A percentile compares a stretch with the other conserved stretches of the same genome.
These are phyloP conservation scores for Apiospora koreana DNA, from an alignment of 2,329 filamentous ascomycete species.

Conservation along the genomic window DNA sequence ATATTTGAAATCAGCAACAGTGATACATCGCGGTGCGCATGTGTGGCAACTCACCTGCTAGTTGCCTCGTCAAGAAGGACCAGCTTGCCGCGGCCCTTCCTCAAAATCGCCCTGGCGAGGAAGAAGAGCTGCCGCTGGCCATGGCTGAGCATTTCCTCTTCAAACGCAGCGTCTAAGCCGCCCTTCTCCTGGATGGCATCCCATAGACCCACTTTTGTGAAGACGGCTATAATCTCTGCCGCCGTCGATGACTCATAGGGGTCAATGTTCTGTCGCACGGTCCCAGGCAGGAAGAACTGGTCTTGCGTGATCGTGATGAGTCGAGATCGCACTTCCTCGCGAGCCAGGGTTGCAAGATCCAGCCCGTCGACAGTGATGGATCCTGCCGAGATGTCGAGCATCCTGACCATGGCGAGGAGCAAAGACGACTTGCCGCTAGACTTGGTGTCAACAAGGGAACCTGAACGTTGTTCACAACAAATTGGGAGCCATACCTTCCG, in stretches of 20 bases:
- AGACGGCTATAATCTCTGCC: conserved; percentile 22
- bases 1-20: background rate
- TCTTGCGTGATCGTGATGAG: conserved; percentile 46
- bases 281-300: conserved; percentile 41
- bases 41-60: conserved; percentile 28
- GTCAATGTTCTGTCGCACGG: conserved; percentile 37
- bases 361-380: conserved; percentile 24
- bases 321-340: conserved; percentile 36
- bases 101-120: conserved; percentile 27
- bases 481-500: conserved; percentile 15
- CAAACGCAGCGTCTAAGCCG: conserved; percentile 34
- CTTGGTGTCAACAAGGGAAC: conserved; percentile 30
- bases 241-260: conserved; percentile 24
- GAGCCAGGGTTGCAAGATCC: conserved; percentile 33
- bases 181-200: conserved; percentile 23
- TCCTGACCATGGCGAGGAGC: conserved; percentile 39
- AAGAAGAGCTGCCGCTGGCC: conserved; percentile 45
- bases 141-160: conserved; percentile 45
- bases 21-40: background rate
- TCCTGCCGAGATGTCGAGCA: conserved; percentile 36
- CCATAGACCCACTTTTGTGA: conserved; percentile 25
- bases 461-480: conserved; percentile 29
- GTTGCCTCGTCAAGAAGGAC: conserved; percentile 48
- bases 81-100: conserved; percentile 34
- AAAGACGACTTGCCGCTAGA: conserved; percentile 42